A percentile compares a stretch with the other conserved stretches of the same genome.
Evolutionary conservation across 352 stramenopile species (phyloP).

Genomic region (Pythium guiyangense): DNA sequence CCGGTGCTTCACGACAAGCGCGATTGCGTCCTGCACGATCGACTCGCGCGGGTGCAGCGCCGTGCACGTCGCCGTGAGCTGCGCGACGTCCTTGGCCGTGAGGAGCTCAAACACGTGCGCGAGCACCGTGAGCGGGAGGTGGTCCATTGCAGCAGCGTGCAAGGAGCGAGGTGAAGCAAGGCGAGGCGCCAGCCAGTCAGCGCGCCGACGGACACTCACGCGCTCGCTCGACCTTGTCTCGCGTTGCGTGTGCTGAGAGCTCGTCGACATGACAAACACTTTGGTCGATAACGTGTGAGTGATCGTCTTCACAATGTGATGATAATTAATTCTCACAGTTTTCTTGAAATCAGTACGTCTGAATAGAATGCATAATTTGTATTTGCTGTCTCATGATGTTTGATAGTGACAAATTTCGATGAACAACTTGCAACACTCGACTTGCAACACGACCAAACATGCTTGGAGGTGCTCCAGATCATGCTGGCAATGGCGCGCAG

Average conservation of each 20-base stretch:
- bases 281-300: too few species aligned
- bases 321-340: not conserved
- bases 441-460: not conserved
- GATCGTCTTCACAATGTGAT: too few species aligned
- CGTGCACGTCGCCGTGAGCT: conserved; percentile 38
- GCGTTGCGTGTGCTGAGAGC: too few species aligned
- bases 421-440: too few species aligned
- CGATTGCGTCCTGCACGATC: conserved; percentile 47
- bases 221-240: too few species aligned
- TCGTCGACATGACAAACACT: too few species aligned
- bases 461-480: not conserved
- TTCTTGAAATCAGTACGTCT: too few species aligned
- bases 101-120: conserved; percentile 63
- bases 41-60: conserved; percentile 27
- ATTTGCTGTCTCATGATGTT: too few species aligned
- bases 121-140: conserved; percentile 44
- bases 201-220: not conserved
- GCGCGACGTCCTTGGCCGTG: conserved; percentile 46
- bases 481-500: not conserved
- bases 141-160: conserved; percentile 44
- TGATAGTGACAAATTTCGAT: too few species aligned
- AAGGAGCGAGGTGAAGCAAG: too few species aligned
- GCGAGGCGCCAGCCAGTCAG: not conserved
- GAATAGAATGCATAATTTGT: too few species aligned
- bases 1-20: conserved; percentile 45